Evolutionary conservation across 495 filamentous ascomycete species (phyloP), one percentile per base, ranked within the genome.

Genomic region (Penicillium herquei): DNA sequence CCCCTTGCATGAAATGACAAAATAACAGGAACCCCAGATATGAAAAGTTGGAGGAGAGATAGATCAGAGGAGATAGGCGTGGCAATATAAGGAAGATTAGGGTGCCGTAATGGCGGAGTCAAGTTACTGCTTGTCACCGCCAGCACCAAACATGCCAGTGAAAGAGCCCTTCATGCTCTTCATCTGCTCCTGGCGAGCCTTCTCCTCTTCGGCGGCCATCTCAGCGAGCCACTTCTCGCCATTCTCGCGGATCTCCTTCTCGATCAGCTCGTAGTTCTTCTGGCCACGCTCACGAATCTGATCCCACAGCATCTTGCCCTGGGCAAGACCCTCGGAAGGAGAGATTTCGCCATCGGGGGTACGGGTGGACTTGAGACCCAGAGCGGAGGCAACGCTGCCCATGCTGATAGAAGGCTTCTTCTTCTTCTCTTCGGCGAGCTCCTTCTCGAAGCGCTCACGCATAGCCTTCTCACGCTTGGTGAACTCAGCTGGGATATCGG

Each of bases 301-400:
- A 65, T 98, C 94, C 73, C 88, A 90, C 48, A 95, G 78, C 87
- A 96, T 98, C 84, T 98, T 96, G 31, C 91, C 92, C 73, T 95
- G 82, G 37, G 85, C 85, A 32, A 91, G 81, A 4, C 87, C 90
- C 64, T 93, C 88, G 1, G 82, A 74, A 2, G 87, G 81, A 40
- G 73, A 83, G 57, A 84, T 76, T 54, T 95, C 91, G 34, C 86
- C 88, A 41, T 88, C 81, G 44, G 85, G 67, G 34, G 67, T 59
- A n/a, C 63, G 61, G 35, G 45, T 51, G 1, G 84, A 83, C 71
- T 88, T 89, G 57, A 95, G 73, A 9, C 93, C 93, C n/a, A 96
- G 71, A 35, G 86, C 78, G 55, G 74, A 77, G 56, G 86, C 81
- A 10, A 95, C 67, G 59, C 83, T 79, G 13, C 84, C 85, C 51